A percentile compares a stretch with the other conserved stretches of the same genome.
Evolutionary conservation across 2,329 filamentous ascomycete species (phyloP).

Genomic region (Aureobasidium melanogenum): DNA sequence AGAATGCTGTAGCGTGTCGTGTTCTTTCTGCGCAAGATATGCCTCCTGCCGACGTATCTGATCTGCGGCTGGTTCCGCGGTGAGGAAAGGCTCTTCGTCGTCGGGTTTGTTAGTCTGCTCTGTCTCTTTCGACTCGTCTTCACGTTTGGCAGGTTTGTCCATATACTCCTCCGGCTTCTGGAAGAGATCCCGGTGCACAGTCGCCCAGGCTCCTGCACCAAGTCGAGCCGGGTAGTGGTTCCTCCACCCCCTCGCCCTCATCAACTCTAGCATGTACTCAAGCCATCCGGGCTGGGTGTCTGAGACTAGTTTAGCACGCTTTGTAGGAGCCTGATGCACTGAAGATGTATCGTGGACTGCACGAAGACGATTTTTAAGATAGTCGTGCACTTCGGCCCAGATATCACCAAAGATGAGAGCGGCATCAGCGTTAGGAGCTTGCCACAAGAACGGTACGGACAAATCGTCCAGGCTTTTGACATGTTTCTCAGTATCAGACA

Average conservation of each 20-base stretch:
- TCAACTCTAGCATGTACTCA: conserved; percentile 68
- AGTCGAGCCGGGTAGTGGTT: conserved; percentile 63
- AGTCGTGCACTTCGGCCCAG: conserved; percentile 79
- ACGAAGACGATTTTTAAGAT: conserved; percentile 56
- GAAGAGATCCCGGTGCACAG: conserved; percentile 68
- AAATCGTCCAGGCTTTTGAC: conserved; percentile 18
- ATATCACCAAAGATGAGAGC: conserved; percentile 74
- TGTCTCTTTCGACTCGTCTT: background rate
- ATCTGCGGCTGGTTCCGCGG: conserved; percentile 19
- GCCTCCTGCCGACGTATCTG: conserved; percentile 26
- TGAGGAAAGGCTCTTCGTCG: conserved; percentile 29
- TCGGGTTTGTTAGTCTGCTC: background rate
- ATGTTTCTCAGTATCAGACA: conserved; percentile 22
- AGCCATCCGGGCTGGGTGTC: conserved; percentile 66
- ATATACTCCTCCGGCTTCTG: conserved; percentile 60
- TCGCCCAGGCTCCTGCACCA: conserved; percentile 56
- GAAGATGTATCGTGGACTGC: conserved; percentile 21
- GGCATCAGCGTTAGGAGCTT: conserved; percentile 74
- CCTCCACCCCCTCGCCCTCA: conserved; percentile 66
- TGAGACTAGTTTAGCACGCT: conserved; percentile 49
- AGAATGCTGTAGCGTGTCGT: conserved; percentile 43
- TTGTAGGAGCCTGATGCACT: conserved; percentile 18
- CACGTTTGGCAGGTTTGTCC: background rate
- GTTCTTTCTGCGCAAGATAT: conserved; percentile 23
- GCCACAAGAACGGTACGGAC: conserved; percentile 65